A percentile compares a stretch with the other conserved stretches of the same genome.
phyloP scores from a whole-genome alignment of 495 filamentous ascomycete species.

The Talaromyces proteolyticus region DNA sequence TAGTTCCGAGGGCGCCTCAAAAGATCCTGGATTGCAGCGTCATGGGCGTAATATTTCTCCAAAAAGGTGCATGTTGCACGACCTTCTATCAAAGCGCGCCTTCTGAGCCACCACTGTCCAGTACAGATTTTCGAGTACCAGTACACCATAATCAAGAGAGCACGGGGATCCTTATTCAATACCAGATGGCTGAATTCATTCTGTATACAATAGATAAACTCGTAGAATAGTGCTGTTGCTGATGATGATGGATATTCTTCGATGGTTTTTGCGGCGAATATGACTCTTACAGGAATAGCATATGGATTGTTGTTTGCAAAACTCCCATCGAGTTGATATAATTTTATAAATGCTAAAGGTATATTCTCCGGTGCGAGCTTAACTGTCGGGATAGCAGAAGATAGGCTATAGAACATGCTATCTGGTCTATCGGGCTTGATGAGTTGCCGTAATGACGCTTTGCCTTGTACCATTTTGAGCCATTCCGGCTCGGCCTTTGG shows the following conservation, averaged over 20 bases:
- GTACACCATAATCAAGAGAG: constrained; percentile 29
- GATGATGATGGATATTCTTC: background rate
- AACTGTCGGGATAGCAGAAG: constrained; percentile 6
- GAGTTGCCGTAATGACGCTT: constrained; percentile 23
- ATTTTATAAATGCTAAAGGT: background rate
- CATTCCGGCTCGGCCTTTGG: constrained; percentile 22
- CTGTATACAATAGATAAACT: constrained; percentile 15
- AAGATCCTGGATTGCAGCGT: background rate
- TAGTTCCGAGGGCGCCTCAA: background rate
- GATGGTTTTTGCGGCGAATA: background rate
- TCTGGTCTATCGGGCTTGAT: constrained; percentile 26
- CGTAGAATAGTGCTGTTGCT: constrained; percentile 5
- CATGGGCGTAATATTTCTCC: constrained; percentile 6
- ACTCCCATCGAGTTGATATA: constrained; percentile 1
- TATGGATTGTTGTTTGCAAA: constrained; percentile 21
- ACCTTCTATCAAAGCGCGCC: constrained; percentile 28
- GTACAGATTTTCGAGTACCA: constrained; percentile 28
- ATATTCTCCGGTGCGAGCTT: background rate
- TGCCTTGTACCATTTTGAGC: constrained; percentile 25
- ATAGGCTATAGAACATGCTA: constrained; percentile 26
- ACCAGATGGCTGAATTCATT: constrained; percentile 14
- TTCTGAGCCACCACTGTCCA: constrained; percentile 26
- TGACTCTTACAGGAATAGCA: constrained; percentile 1
- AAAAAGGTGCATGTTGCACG: constrained; percentile 33
- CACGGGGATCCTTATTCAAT: constrained; percentile 25